Conservation (phyloP, 176 grass and related monocot genomes). For the Urochloa ruziziensis region DNA sequence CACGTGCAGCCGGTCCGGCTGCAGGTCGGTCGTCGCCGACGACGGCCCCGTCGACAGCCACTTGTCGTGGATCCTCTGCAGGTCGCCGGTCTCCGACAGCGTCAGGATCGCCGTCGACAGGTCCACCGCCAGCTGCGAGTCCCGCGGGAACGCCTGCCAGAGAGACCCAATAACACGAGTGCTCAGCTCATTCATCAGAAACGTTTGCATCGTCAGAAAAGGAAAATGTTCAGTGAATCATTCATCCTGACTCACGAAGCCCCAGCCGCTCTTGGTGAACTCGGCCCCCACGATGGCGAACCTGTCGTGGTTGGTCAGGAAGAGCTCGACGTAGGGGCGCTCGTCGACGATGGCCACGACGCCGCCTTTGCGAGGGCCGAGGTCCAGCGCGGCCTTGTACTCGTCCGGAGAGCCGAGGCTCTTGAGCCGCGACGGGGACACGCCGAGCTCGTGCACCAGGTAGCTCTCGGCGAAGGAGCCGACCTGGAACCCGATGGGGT, state of each 20-base stretch:
- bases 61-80: conserved; percentile 77
- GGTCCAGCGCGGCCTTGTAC: conserved; percentile 53
- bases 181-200: neutral
- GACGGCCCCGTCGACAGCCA: conserved; percentile 41
- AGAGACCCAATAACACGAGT: neutral
- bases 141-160: conserved; percentile 60
- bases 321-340: conserved; percentile 58
- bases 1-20: conserved; percentile 50
- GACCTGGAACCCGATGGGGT: conserved; percentile 67
- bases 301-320: conserved; percentile 43
- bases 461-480: conserved; percentile 75
- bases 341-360: conserved; percentile 75
- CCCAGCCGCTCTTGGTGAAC: conserved; percentile 86
- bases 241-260: conserved; percentile 55
- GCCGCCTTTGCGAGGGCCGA: conserved; percentile 58
- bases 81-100: conserved; percentile 86
- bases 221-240: neutral
- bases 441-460: conserved; percentile 61
- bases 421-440: conserved; percentile 60
- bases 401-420: conserved; percentile 40
- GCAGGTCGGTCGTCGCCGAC: conserved; percentile 22
- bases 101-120: conserved; percentile 77
- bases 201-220: neutral
- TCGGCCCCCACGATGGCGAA: conserved; percentile 63
- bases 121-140: conserved; percentile 68